A percentile compares a stretch with the other conserved stretches of the same genome.
Conservation (phyloP, 177 flowering plant species). For the Tripterygium wilfordii region DNA sequence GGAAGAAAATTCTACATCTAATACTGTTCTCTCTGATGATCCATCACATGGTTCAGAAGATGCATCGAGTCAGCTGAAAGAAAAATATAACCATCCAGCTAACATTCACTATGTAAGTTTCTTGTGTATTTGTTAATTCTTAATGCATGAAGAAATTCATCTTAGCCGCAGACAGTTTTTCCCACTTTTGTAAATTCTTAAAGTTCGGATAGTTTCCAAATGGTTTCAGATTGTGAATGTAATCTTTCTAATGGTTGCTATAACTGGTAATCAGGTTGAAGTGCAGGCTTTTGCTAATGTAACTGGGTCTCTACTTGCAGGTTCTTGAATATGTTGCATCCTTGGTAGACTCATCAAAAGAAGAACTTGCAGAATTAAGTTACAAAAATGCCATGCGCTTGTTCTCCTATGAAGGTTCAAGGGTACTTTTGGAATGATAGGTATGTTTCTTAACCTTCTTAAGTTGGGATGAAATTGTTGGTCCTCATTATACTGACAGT, state of each 20-base stretch:
- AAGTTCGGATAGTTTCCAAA: too few species aligned
- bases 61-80: constrained; percentile 32
- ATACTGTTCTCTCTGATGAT: constrained; percentile 10
- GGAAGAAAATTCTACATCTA: constrained; percentile 16
- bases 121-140: background rate
- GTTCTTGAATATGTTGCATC: constrained; percentile 74
- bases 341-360: constrained; percentile 58
- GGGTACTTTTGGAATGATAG: background rate
- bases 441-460: background rate
- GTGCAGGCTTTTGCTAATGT: too few species aligned
- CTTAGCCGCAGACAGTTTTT: too few species aligned
- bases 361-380: constrained; percentile 73
- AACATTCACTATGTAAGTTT: constrained; percentile 55
- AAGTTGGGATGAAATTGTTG: too few species aligned
- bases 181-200: too few species aligned
- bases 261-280: too few species aligned
- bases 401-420: constrained; percentile 46
- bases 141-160: too few species aligned
- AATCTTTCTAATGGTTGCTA: too few species aligned
- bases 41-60: constrained; percentile 11
- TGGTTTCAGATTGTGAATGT: too few species aligned
- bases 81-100: constrained; percentile 81
- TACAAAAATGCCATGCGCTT: constrained; percentile 58
- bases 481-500: too few species aligned
- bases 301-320: too few species aligned